Conservation (phyloP, 192 early-diverging fungal genomes). For the Entomortierella beljakovae region DNA sequence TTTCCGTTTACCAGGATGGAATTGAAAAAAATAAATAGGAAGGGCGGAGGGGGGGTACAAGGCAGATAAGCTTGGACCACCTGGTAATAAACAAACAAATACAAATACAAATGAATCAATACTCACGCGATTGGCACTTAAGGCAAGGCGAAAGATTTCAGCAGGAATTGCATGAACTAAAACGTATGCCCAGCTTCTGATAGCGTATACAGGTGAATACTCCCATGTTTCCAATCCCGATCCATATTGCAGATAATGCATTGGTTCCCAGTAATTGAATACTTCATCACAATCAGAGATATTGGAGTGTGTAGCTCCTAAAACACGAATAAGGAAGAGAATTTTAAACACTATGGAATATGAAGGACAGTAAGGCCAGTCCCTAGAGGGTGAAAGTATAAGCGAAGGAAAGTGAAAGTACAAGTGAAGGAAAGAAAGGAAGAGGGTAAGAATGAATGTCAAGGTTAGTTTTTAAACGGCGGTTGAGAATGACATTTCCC, state of each 20-base stretch:
- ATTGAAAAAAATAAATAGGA: neutral
- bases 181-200: conserved; percentile 90
- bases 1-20: neutral
- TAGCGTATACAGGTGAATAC: conserved; percentile 88
- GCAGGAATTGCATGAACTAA: conserved; percentile 65
- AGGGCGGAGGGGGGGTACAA: neutral
- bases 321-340: conserved; percentile 63
- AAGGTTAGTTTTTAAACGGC: too few species aligned
- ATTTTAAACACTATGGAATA: conserved; percentile 64
- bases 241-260: conserved; percentile 88
- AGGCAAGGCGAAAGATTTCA: conserved; percentile 56
- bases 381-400: neutral
- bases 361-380: conserved; percentile 59
- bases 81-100: neutral
- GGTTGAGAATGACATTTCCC: too few species aligned
- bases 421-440: neutral
- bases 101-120: neutral
- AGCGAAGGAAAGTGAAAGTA: neutral
- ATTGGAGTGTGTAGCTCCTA: conserved; percentile 65
- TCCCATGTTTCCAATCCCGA: conserved; percentile 97
- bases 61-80: conserved; percentile 15
- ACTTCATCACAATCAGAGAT: conserved; percentile 88
- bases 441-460: neutral
- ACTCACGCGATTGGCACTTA: conserved; percentile 57
- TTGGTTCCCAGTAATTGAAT: conserved; percentile 98